Evolutionary conservation across 306 rosid genomes (phyloP), one percentile per base, ranked within the genome.

Genomic region (Biancaea sappan): DNA sequence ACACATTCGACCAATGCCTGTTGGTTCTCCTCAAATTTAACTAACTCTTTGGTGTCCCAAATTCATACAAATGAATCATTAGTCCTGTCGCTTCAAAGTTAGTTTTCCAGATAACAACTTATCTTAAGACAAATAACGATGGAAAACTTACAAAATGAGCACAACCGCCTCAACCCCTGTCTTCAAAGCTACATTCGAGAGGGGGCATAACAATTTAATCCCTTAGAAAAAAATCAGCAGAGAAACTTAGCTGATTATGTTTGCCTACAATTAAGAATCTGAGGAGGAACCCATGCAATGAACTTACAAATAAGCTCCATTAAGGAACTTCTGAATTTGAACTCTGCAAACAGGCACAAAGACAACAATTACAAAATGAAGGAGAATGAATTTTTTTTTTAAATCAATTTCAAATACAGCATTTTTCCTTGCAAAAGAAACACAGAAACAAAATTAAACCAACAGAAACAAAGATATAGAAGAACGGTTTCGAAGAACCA

Each of bases 231-330:
- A 51, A 75, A 10, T 34, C 52, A 6, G 68, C 63, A 61, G 54
- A 75, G 52, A 70, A 79, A 83, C 78, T 62, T 62, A 15, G 56
- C 65, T 71, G 53, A 41, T 57, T 26, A 56, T 69, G 66, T 69
- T 63, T 58, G 4, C 47, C 50, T 70, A 32, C 43, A 40, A n/a
- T 13, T 37, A 46, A 40, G 15, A 77, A 68, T 26, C 57, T 10
- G 66, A 65, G 31, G 25, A 75, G n/a, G 43, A 75, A 57, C 10
- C 44, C 65, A 32, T 35, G 28, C 74, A 76, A 60, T 29, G 70
- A 76, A 50, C 56, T 57, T 57, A 64, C 60, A 65, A 69, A 59
- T 51, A 50, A 37, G 62, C 72, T 83, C 74, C 84, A 66, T 24
- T 37, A 78, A 41, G 31, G 75, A 69, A 63, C 63, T 58, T 22